phyloP scores from a whole-genome alignment of 192 early-diverging fungal genomes.

The Backusella tuberculispora region DNA sequence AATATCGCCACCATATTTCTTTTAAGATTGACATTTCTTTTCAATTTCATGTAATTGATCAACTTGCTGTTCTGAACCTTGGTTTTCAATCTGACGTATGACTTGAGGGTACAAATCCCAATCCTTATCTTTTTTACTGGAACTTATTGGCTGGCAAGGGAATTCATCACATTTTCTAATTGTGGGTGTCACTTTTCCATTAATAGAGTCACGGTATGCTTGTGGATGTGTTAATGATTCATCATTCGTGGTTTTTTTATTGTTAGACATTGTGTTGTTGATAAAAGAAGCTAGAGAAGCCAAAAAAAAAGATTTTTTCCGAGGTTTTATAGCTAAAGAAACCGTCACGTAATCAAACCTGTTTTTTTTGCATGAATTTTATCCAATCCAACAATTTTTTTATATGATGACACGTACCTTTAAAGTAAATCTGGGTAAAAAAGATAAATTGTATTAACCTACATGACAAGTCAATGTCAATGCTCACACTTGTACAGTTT shows the following conservation, averaged over 20 bases:
- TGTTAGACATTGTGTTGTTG: not conserved
- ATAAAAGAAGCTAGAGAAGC: not conserved
- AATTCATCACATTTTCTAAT: not conserved
- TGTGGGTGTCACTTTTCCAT: not conserved
- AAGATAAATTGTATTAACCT: no score
- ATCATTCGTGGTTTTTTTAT: not conserved
- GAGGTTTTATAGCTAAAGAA: not conserved
- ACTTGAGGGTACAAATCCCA: conserved; percentile 3
- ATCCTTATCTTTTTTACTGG: not conserved
- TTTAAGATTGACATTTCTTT: conserved; percentile 5
- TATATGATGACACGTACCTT: no score
- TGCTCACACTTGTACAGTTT: no score
- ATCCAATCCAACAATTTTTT: no score
- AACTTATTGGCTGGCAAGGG: not conserved
- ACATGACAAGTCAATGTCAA: no score
- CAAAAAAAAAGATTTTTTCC: not conserved
- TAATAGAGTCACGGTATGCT: not conserved
- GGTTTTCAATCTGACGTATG: not conserved
- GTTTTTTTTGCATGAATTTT: no score
- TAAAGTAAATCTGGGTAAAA: no score
- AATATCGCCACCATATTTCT: no score
- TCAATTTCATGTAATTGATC: conserved; percentile 8
- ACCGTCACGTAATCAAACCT: no score
- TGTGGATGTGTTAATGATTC: conserved; percentile 5
- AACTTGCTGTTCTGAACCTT: not conserved